Conservation (phyloP, 1,284 basidiomycete species). For the Blastosporella zonata region DNA sequence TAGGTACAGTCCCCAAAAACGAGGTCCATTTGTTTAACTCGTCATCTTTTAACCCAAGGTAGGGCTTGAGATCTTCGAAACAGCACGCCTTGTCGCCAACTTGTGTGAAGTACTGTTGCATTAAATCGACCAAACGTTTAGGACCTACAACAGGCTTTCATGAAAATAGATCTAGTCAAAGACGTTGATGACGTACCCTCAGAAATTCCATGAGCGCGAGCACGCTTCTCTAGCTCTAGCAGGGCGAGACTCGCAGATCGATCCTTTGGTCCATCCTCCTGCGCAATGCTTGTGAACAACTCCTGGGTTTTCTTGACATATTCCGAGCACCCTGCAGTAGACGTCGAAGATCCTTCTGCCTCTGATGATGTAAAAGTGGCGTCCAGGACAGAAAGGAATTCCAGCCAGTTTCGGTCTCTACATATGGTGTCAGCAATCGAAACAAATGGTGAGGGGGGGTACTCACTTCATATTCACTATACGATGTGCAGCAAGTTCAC, state of each 20-base stretch:
- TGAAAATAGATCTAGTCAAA: conserved; percentile 5
- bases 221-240: conserved; percentile 67
- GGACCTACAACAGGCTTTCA: conserved; percentile 37
- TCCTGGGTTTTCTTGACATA: conserved; percentile 44
- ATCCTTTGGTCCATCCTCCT: conserved; percentile 64
- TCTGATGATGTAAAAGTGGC: conserved; percentile 46
- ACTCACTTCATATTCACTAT: conserved; percentile 59
- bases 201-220: conserved; percentile 44
- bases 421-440: conserved; percentile 18
- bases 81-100: conserved; percentile 83
- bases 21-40: conserved; percentile 50
- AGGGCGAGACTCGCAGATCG: conserved; percentile 69
- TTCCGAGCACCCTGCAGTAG: conserved; percentile 33
- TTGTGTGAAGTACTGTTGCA: conserved; percentile 67
- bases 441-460: neutral
- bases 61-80: conserved; percentile 79
- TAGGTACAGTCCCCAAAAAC: conserved; percentile 48
- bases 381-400: conserved; percentile 72
- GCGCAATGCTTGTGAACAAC: conserved; percentile 55
- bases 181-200: conserved; percentile 32
- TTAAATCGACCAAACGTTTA: conserved; percentile 39
- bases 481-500: conserved; percentile 49
- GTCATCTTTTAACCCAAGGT: conserved; percentile 47
- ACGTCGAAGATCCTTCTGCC: conserved; percentile 20
- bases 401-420: conserved; percentile 84